Conservation (phyloP, 768 basidiomycete genomes). For the Russula compacta region DNA sequence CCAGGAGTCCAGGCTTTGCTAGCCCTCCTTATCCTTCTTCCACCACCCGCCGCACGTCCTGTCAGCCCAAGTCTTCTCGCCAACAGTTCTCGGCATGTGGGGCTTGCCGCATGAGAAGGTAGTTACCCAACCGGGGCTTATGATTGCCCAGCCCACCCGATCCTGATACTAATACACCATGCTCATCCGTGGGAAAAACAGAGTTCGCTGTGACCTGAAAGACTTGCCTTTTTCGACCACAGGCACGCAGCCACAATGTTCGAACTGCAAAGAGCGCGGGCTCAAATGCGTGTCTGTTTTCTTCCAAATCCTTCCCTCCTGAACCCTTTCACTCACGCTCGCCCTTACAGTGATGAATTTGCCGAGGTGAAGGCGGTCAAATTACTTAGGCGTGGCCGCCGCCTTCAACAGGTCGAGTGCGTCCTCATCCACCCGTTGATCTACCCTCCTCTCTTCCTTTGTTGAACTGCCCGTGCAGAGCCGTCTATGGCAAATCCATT, state of each 20-base stretch:
- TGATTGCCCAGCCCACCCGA: background rate
- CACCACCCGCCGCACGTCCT: slow-evolving; percentile 24
- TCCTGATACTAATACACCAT: background rate
- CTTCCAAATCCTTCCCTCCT: background rate
- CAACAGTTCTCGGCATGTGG: slow-evolving; percentile 93
- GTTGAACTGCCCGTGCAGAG: slow-evolving; percentile 34
- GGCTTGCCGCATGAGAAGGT: slow-evolving; percentile 86
- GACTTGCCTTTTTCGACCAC: slow-evolving; percentile 52
- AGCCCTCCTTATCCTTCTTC: slow-evolving; percentile 30
- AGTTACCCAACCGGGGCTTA: no score
- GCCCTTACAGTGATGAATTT: slow-evolving; percentile 67
- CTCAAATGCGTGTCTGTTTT: slow-evolving; percentile 87
- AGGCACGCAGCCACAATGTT: slow-evolving; percentile 47
- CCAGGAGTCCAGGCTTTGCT: slow-evolving; percentile 23
- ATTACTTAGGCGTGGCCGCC: slow-evolving; percentile 65
- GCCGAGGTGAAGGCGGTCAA: slow-evolving; percentile 88
- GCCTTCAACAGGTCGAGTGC: slow-evolving; percentile 78
- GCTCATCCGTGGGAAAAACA: slow-evolving; percentile 26
- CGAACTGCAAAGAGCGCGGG: slow-evolving; percentile 83
- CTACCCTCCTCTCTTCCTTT: slow-evolving; percentile 1
- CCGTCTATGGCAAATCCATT: slow-evolving; percentile 66
- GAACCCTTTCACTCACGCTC: slow-evolving; percentile 5
- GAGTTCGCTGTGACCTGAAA: slow-evolving; percentile 91
- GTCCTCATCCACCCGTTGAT: slow-evolving; percentile 25
- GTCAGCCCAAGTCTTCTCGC: slow-evolving; percentile 62